phyloP scores from a whole-genome alignment of 73 alveolate genomes.

The Paramecium caudatum region DNA sequence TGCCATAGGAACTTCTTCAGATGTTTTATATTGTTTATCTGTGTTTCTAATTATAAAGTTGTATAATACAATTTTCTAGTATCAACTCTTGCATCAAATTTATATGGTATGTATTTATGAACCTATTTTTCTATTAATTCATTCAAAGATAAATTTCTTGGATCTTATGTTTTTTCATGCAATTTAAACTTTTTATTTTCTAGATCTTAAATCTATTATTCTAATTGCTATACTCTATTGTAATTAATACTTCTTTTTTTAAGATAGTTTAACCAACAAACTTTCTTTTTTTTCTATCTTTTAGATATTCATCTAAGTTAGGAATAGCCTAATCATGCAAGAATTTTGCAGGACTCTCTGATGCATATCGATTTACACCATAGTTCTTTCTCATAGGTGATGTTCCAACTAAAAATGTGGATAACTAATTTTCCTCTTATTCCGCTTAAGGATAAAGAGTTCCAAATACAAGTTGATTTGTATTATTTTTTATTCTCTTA shows the following conservation, averaged over 20 bases:
- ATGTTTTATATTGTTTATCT: slow-evolving; percentile 7
- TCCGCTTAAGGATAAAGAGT: slow-evolving; percentile 34
- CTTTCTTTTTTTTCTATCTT: slow-evolving; percentile 41
- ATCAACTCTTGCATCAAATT: slow-evolving; percentile 52
- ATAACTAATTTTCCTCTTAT: slow-evolving; percentile 34
- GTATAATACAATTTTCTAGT: background rate
- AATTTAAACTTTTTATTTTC: slow-evolving; percentile 67
- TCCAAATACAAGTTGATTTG: slow-evolving; percentile 34
- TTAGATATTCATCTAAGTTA: slow-evolving; percentile 36
- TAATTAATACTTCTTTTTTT: slow-evolving; percentile 23
- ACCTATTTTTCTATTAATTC: slow-evolving; percentile 20
- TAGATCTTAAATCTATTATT: slow-evolving; percentile 43
- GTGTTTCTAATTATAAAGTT: background rate
- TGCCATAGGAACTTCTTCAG: slow-evolving; percentile 61
- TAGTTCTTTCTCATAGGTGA: slow-evolving; percentile 59
- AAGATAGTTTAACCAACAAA: background rate
- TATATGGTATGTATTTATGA: slow-evolving; percentile 41
- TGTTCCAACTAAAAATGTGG: slow-evolving; percentile 35
- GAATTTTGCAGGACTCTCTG: slow-evolving; percentile 61
- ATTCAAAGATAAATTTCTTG: background rate
- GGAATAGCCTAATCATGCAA: slow-evolving; percentile 41
- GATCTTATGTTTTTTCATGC: slow-evolving; percentile 23
- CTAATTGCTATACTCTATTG: slow-evolving; percentile 10
- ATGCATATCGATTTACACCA: slow-evolving; percentile 26
- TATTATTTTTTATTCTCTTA: slow-evolving; percentile 39